Percentiles rank a stretch among this genome's conserved stretches.
phyloP scores from a whole-genome alignment of 2,329 filamentous ascomycete species.

The Tolypocladium pustulatum region DNA sequence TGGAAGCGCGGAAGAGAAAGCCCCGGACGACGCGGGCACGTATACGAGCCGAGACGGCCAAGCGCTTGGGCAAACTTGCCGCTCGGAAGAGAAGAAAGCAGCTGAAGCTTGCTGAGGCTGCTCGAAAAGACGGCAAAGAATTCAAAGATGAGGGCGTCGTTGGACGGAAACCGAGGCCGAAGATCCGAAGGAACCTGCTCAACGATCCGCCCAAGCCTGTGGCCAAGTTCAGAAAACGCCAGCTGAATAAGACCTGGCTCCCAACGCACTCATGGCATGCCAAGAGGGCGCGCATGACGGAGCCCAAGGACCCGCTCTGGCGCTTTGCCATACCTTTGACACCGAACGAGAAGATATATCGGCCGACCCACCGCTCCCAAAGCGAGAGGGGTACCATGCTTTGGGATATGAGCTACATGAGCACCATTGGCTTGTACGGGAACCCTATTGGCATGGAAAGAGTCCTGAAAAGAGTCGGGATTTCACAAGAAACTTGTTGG shows the following conservation, averaged over 20 bases:
- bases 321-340: conserved; percentile 77
- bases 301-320: conserved; percentile 73
- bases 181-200: conserved; percentile 59
- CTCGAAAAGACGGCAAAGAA: conserved; percentile 5
- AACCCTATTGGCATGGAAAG: conserved; percentile 50
- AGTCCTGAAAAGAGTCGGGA: conserved; percentile 55
- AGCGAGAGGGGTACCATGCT: conserved; percentile 66
- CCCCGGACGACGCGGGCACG: conserved; percentile 46
- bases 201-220: conserved; percentile 46
- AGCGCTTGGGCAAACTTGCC: conserved; percentile 54
- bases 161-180: conserved; percentile 38
- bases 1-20: conserved; percentile 54
- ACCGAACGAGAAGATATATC: conserved; percentile 81
- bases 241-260: conserved; percentile 83
- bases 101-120: conserved; percentile 17
- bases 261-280: conserved; percentile 92
- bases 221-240: conserved; percentile 72
- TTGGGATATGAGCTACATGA: conserved; percentile 94
- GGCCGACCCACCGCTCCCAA: conserved; percentile 73
- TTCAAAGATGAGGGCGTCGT: conserved; percentile 7
- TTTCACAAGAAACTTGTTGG: conserved; percentile 51
- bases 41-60: conserved; percentile 66
- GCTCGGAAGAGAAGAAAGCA: conserved; percentile 40
- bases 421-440: conserved; percentile 72
- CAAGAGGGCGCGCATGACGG: conserved; percentile 83